Conservation (phyloP, 768 basidiomycete species). For the Serendipita vermifera region DNA sequence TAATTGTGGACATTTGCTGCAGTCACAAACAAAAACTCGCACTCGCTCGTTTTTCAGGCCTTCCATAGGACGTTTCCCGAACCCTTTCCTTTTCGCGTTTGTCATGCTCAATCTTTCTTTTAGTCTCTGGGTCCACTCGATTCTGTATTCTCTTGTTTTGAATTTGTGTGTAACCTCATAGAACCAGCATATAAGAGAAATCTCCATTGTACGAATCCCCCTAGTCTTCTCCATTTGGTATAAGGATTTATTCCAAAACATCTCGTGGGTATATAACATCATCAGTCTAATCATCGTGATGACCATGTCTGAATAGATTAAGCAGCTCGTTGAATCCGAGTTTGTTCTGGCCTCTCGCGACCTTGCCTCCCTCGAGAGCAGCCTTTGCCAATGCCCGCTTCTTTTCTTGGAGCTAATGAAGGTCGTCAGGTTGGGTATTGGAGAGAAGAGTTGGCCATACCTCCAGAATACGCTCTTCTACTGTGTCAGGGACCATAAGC, state of each 20-base stretch:
- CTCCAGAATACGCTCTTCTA: slow-evolving; percentile 74
- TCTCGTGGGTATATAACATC: neutral
- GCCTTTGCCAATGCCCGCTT: slow-evolving; percentile 77
- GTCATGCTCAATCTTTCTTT: neutral
- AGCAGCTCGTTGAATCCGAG: slow-evolving; percentile 79
- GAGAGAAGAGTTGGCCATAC: slow-evolving; percentile 26
- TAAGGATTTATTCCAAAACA: too few species aligned
- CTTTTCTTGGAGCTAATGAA: slow-evolving; percentile 71
- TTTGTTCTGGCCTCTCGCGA: slow-evolving; percentile 63
- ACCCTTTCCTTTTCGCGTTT: too few species aligned
- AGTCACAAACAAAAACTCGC: too few species aligned
- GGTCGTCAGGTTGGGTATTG: neutral
- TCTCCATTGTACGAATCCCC: neutral
- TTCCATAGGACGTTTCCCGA: too few species aligned
- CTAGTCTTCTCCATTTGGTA: neutral
- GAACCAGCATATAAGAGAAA: neutral
- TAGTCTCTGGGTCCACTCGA: neutral
- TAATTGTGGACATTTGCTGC: too few species aligned
- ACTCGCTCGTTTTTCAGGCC: too few species aligned
- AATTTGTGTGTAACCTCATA: neutral
- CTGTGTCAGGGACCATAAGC: slow-evolving; percentile 72
- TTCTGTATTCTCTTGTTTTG: neutral
- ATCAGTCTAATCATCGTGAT: slow-evolving; percentile 1
- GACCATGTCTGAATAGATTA: slow-evolving; percentile 53
- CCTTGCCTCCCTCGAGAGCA: slow-evolving; percentile 76